Percentiles rank a stretch among this genome's conserved stretches.
Conservation (phyloP, 2,329 filamentous ascomycete species). For the Cryphonectria nitschkei region DNA sequence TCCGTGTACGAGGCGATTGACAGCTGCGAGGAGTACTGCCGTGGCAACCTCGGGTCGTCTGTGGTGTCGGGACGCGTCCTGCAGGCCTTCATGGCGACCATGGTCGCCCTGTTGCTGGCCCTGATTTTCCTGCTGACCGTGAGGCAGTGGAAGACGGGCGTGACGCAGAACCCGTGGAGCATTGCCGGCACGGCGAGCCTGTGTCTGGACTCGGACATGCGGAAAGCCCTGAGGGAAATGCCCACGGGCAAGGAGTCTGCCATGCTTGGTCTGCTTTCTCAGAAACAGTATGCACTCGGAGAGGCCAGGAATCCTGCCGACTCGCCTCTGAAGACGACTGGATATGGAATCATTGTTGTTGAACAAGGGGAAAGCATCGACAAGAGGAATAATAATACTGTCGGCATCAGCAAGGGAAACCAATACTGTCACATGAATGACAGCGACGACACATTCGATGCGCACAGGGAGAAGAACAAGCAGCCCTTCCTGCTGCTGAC, state of each 20-base stretch:
- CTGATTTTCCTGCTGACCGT: slow-evolving; percentile 35
- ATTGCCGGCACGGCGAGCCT: slow-evolving; percentile 39
- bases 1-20: slow-evolving; percentile 15
- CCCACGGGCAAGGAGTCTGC: neutral
- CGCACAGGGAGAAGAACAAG: neutral
- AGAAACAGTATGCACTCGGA: slow-evolving; percentile 8
- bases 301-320: neutral
- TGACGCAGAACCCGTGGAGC: slow-evolving; percentile 42
- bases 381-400: too few relatives aligned
- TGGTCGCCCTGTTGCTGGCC: slow-evolving; percentile 33
- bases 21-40: slow-evolving; percentile 1
- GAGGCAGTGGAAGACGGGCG: slow-evolving; percentile 37
- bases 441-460: accelerated
- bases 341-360: slow-evolving; percentile 18
- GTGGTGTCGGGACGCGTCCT: slow-evolving; percentile 11
- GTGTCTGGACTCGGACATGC: slow-evolving; percentile 32
- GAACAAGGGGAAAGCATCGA: too few relatives aligned
- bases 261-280: neutral
- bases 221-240: neutral
- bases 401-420: too few relatives aligned
- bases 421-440: neutral
- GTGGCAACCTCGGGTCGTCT: slow-evolving; percentile 16
- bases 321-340: neutral
- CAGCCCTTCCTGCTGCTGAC: slow-evolving; percentile 38
- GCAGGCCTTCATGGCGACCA: slow-evolving; percentile 36